Base-by-base conservation (phyloP, 768 basidiomycete genomes). In the Tulasnella sp. region DNA sequence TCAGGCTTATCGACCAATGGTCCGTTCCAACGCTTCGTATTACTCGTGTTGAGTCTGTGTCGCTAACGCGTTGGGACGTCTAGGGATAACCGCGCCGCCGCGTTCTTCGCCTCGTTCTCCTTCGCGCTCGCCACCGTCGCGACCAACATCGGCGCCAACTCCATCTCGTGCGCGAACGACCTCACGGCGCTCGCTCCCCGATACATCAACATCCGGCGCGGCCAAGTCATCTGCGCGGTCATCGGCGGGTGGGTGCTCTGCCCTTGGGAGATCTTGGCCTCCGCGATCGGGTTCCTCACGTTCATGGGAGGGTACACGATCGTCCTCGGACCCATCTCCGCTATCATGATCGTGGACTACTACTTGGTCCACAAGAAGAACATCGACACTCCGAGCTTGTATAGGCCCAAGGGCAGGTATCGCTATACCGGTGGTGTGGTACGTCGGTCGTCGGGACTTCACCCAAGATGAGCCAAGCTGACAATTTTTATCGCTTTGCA, bases 281-380 rank as follows among this genome's bases (percentile, higher is more conserved):
- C 79, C 29, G 91, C 89, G 0, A 82, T 86, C 37, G 86, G 86
- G 0, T 92, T 93, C 80, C 77, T 93, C 76, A 81, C 82, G 16
- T 93, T 94, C 80, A 90, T 93, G 88, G 72, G 73, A 29, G 92
- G 91, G 2, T 95, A 94, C 77, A 89, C 92, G 0, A 88, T 94
- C 26, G 92, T 96, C 78, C 82, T 95, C 26, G 91, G 91, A 0
- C 94, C 94, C 0, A 89, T 96, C 75, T 88, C 90, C 37, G 90
- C 89, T 29, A 88, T 95, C 70, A 85, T 89, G 83, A 83, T 86
- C 72, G 81, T 83, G 29, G 84, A 85, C 68, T 94, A 90, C 77
- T 94, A 90, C 91, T 77, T 95, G 52, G 82, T 95, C 29, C 90
- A 93, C 77, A 81, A 79, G 72, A 81, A 88, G 40, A 86, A 85